Conservation (phyloP, 257 asterid species). For the Penstemon barbatus region DNA sequence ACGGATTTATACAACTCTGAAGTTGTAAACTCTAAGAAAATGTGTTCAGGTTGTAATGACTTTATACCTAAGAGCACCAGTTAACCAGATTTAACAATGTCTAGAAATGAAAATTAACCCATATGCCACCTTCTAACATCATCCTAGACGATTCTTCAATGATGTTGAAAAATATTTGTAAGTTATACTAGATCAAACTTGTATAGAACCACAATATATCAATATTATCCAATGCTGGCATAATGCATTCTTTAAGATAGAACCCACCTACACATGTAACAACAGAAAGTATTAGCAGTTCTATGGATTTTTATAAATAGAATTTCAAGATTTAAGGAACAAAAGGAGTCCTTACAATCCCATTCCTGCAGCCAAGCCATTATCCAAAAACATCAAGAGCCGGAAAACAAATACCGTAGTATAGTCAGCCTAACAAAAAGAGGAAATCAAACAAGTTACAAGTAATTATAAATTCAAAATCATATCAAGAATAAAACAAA, state of each 20-base stretch:
- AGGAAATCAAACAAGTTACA: constrained; percentile 1
- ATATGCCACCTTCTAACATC: not conserved
- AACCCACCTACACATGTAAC: not conserved
- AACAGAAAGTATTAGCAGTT: too few relatives aligned
- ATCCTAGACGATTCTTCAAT: not conserved
- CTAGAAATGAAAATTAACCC: constrained; percentile 5
- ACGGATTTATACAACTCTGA: not conserved
- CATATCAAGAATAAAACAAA: constrained; percentile 3
- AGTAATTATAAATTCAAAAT: constrained; percentile 19
- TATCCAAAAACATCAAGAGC: constrained; percentile 92
- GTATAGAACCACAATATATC: not conserved
- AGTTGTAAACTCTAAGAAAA: not conserved
- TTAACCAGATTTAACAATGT: constrained; percentile 6
- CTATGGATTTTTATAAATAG: too few relatives aligned
- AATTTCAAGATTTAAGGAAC: too few relatives aligned
- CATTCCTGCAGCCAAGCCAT: constrained; percentile 96
- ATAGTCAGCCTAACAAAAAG: constrained; percentile 73
- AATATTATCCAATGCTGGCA: not conserved
- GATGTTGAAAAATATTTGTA: not conserved
- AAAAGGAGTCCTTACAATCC: constrained; percentile 73
- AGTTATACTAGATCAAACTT: not conserved
- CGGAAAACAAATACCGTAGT: constrained; percentile 81
- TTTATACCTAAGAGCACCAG: constrained; percentile 6
- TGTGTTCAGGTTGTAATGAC: not conserved
- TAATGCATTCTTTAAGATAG: constrained; percentile 2